Evolutionary conservation across 2,329 filamentous ascomycete species (phyloP).

Genomic region (Aspergillus sojae): DNA sequence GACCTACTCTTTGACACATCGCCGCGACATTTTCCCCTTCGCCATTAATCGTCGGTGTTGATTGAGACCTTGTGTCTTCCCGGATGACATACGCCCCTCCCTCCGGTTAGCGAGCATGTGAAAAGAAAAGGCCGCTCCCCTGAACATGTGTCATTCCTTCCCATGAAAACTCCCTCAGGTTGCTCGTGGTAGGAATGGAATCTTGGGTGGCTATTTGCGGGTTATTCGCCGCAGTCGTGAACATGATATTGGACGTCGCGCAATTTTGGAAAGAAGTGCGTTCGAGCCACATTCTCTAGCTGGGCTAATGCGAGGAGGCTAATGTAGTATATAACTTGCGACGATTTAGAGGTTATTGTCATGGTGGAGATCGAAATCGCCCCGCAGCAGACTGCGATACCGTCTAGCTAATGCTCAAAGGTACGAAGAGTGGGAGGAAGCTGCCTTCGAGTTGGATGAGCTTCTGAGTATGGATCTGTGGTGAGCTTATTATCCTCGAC

Average conservation of each 20-base stretch:
- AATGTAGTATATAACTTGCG: neutral
- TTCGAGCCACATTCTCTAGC: slow-evolving; percentile 1
- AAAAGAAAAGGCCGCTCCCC: slow-evolving; percentile 5
- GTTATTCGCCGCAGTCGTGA: slow-evolving; percentile 49
- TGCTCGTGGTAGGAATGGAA: slow-evolving; percentile 21
- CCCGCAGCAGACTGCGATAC: slow-evolving; percentile 67
- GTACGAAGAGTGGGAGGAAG: slow-evolving; percentile 85
- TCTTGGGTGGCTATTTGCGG: slow-evolving; percentile 29
- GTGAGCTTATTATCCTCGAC: slow-evolving; percentile 46
- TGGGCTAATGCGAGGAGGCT: neutral
- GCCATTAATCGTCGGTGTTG: neutral
- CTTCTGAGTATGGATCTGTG: slow-evolving; percentile 79
- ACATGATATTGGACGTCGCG: slow-evolving; percentile 63
- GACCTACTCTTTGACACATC: neutral
- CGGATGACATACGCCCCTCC: neutral
- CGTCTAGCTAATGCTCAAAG: slow-evolving; percentile 66
- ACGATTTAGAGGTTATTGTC: slow-evolving; percentile 63
- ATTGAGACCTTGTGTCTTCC: neutral
- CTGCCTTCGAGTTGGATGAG: slow-evolving; percentile 81
- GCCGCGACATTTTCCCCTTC: neutral
- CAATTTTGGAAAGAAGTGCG: slow-evolving; percentile 65
- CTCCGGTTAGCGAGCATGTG: slow-evolving; percentile 21
- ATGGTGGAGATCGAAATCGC: slow-evolving; percentile 69
- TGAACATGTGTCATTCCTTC: slow-evolving; percentile 10
- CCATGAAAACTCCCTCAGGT: neutral